Percentiles rank a stretch among this genome's conserved stretches.
Evolutionary conservation across 2,329 filamentous ascomycete genomes (phyloP).

Genomic region (Malbranchea cinnamomea): DNA sequence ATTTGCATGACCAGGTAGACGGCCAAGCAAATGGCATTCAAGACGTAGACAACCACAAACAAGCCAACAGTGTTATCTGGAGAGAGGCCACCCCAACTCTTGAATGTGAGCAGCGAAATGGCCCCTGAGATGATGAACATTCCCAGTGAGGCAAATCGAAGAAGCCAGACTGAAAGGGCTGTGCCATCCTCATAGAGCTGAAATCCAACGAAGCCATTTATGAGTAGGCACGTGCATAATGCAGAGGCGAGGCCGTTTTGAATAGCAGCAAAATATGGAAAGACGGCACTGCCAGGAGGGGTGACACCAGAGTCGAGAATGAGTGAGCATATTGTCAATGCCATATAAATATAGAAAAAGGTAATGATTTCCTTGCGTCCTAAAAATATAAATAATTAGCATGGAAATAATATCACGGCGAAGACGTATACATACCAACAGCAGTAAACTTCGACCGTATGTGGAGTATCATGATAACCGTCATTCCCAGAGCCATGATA

Average conservation of each 20-base stretch:
- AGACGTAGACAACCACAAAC: conserved; percentile 80
- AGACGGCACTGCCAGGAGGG: conserved; percentile 63
- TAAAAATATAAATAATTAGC: conserved; percentile 16
- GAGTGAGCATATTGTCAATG: conserved; percentile 76
- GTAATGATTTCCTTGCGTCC: conserved; percentile 59
- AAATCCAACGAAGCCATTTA: conserved; percentile 97
- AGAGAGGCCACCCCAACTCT: conserved; percentile 70
- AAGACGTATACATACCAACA: conserved; percentile 50
- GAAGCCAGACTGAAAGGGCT: conserved; percentile 79
- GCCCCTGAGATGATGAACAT: conserved; percentile 82
- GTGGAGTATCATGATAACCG: conserved; percentile 92
- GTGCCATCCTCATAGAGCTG: conserved; percentile 97
- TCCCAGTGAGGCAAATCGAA: conserved; percentile 59
- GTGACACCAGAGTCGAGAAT: conserved; percentile 86
- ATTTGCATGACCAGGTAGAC: conserved; percentile 81
- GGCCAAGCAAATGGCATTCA: conserved; percentile 75
- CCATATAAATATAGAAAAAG: conserved; percentile 95
- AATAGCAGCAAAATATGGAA: conserved; percentile 79
- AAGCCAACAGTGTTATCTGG: conserved; percentile 77
- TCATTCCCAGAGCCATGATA: conserved; percentile 82
- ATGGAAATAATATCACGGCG: conserved; percentile 1
- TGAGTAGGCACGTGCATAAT: conserved; percentile 72
- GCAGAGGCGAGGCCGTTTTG: conserved; percentile 78
- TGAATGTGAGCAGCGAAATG: conserved; percentile 83
- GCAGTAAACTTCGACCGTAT: conserved; percentile 96